These are phyloP conservation scores for Botryosphaeria dothidea DNA, from an alignment of 2,329 filamentous ascomycete genomes.

Conservation along the genomic window DNA sequence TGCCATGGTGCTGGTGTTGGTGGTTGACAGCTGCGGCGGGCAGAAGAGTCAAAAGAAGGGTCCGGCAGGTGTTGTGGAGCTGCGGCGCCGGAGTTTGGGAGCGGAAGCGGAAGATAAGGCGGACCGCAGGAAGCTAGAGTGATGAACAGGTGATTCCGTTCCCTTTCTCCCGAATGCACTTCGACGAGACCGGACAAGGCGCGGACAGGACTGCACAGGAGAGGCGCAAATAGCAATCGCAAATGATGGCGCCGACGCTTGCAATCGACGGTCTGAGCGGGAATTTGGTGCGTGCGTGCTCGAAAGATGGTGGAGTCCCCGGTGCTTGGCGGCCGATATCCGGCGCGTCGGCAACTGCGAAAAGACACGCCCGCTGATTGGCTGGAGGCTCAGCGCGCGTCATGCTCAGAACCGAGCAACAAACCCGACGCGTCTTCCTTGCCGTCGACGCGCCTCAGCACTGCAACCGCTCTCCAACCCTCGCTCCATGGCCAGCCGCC, in stretches of 20 bases:
- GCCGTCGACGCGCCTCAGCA: neutral
- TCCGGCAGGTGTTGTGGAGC: neutral
- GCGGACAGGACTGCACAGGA: neutral
- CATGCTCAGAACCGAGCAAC: neutral
- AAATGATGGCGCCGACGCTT: neutral
- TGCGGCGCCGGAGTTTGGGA: neutral
- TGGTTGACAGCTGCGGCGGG: slow-evolving; percentile 21
- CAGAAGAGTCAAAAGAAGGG: slow-evolving; percentile 21
- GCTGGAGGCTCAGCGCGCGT: neutral
- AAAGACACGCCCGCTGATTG: neutral
- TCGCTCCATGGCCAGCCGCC: slow-evolving; percentile 45
- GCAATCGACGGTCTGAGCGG: neutral
- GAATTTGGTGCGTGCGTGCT: neutral
- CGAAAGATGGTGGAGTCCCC: slow-evolving; percentile 8
- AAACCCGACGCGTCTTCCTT: slow-evolving; percentile 19
- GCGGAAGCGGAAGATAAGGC: slow-evolving; percentile 17
- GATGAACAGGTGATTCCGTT: neutral
- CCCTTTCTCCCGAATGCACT: neutral
- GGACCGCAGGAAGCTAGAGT: neutral
- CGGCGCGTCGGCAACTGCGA: slow-evolving; percentile 3
- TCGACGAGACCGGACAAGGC: neutral
- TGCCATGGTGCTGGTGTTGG: slow-evolving; percentile 41
- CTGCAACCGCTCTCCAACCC: neutral
- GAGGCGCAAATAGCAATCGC: neutral
- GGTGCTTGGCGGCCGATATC: neutral